phyloP scores from a whole-genome alignment of 768 basidiomycete genomes.

The Coprinopsis cinerea region DNA sequence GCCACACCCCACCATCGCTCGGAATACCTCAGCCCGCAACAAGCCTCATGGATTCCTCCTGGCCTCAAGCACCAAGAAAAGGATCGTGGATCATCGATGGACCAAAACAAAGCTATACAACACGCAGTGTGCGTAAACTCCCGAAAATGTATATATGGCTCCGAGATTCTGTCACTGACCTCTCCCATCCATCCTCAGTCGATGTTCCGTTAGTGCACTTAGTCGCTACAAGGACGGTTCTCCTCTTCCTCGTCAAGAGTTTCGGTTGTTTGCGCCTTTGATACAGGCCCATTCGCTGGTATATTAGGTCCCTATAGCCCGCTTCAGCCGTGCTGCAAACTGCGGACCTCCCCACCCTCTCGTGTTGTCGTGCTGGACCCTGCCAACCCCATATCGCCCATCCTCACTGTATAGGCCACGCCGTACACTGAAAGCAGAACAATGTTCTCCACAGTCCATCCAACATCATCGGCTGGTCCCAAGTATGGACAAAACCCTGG shows the following conservation, averaged over 20 bases:
- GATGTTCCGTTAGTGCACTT: neutral
- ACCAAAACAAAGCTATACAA: neutral
- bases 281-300: too few relatives aligned
- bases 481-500: conserved; percentile 21
- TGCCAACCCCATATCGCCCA: neutral
- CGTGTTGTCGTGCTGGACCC: neutral
- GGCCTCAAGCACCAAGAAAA: neutral
- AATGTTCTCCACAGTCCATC: conserved; percentile 27
- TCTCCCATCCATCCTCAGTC: neutral
- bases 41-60: neutral
- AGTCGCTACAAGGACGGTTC: neutral
- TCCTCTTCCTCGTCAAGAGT: neutral
- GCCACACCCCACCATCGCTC: neutral
- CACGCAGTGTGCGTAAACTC: neutral
- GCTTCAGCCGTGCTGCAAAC: neutral
- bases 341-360: neutral
- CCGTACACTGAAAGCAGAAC: neutral
- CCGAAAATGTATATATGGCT: conserved; percentile 4
- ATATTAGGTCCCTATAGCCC: too few relatives aligned
- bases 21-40: neutral
- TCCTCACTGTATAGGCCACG: neutral
- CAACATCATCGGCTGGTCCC: conserved; percentile 21
- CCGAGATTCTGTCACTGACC: neutral
- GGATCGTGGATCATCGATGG: too few relatives aligned
- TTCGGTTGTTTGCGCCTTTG: too few relatives aligned